Evolutionary conservation across 257 asterid species (phyloP).

Genomic region (Rubia yunnanensis): DNA sequence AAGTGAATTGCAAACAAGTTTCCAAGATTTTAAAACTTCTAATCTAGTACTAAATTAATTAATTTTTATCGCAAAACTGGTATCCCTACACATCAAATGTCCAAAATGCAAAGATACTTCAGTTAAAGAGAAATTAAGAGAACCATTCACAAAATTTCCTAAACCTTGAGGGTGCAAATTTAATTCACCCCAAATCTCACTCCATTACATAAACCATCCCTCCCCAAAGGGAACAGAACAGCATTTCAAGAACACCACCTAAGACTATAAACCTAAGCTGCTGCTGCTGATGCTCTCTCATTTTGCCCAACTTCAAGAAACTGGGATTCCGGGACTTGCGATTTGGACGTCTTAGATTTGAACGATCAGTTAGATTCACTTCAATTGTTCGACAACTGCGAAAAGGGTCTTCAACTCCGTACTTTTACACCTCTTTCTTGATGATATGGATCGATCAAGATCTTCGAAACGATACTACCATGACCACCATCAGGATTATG

Average conservation of each 20-base stretch:
- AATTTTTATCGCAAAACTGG: too few species aligned
- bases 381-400: background rate
- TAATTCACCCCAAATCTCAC: background rate
- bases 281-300: background rate
- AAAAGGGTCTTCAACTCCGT: background rate
- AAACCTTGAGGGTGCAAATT: background rate
- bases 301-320: background rate
- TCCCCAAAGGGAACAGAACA: background rate
- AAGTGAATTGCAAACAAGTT: too few species aligned
- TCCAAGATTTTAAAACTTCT: too few species aligned
- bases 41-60: too few species aligned
- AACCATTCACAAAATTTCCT: background rate
- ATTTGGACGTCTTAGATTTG: background rate
- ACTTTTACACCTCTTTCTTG: background rate
- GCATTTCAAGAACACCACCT: background rate
- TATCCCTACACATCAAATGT: too few species aligned
- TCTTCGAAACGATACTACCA: slow-evolving; percentile 17
- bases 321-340: background rate
- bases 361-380: background rate
- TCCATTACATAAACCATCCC: background rate
- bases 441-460: slow-evolving; percentile 21
- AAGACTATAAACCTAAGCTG: background rate
- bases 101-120: too few species aligned
- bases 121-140: background rate
- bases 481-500: slow-evolving; percentile 18